Percentiles rank a stretch among this genome's conserved stretches.
Evolutionary conservation across 2,329 filamentous ascomycete genomes (phyloP).

Genomic region (Aspergillus jensenii): DNA sequence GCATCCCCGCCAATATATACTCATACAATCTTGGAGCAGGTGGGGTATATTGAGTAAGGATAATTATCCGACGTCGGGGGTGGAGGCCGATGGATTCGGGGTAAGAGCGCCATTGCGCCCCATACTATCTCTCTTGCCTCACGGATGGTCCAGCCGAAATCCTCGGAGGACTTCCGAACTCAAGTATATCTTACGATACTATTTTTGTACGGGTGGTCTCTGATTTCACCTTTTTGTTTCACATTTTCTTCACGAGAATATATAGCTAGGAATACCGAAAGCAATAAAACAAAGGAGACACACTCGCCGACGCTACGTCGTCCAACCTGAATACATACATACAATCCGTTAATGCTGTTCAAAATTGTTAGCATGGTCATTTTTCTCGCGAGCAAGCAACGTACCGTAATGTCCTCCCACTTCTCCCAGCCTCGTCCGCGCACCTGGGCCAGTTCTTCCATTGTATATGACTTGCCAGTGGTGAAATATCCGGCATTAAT

Average conservation of each 20-base stretch:
- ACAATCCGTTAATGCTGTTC: conserved; percentile 20
- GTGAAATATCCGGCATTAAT: conserved; percentile 90
- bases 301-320: not conserved
- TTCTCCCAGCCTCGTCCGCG: conserved; percentile 91
- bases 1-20: not conserved
- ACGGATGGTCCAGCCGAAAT: conserved; percentile 6
- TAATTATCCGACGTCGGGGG: conserved; percentile 17
- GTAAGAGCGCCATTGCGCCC: not conserved
- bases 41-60: conserved; percentile 6
- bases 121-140: not conserved
- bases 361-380: not conserved
- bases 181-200: not conserved
- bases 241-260: not conserved
- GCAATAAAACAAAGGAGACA: not conserved
- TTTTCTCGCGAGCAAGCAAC: conserved; percentile 5
- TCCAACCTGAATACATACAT: not conserved
- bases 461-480: conserved; percentile 82
- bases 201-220: not conserved
- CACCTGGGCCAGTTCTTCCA: conserved; percentile 80
- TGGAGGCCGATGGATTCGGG: conserved; percentile 8
- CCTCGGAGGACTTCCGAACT: not conserved
- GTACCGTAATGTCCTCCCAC: conserved; percentile 47
- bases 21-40: not conserved
- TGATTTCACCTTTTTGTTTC: not conserved
- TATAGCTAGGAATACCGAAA: not conserved